These are phyloP conservation scores for Wickerhamomyces xylosicus DNA, from an alignment of 805 yeast genomes.

Conservation along the genomic window DNA sequence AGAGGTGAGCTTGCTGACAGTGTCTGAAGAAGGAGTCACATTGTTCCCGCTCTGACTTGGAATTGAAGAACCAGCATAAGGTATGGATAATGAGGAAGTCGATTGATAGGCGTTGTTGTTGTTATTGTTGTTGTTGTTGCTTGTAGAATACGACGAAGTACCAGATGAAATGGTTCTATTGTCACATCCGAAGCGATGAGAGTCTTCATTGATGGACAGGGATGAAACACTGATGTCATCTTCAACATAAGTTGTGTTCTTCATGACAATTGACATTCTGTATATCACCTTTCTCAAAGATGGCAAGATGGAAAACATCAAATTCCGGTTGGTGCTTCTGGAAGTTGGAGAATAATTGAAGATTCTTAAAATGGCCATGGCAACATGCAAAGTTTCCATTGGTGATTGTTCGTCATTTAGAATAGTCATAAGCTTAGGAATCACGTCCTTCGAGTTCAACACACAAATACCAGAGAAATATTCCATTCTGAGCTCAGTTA, in stretches of 20 bases:
- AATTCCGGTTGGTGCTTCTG: slow-evolving; percentile 14
- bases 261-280: slow-evolving; percentile 12
- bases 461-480: slow-evolving; percentile 19
- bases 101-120: too few species aligned
- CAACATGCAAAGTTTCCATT: slow-evolving; percentile 22
- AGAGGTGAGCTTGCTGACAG: slow-evolving; percentile 8
- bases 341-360: slow-evolving; percentile 22
- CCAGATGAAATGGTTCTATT: slow-evolving; percentile 11
- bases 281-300: slow-evolving; percentile 21
- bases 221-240: neutral
- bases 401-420: slow-evolving; percentile 23
- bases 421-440: slow-evolving; percentile 12
- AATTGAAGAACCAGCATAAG: slow-evolving; percentile 1
- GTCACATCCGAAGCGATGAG: slow-evolving; percentile 7
- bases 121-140: slow-evolving; percentile 1
- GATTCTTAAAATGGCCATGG: slow-evolving; percentile 26
- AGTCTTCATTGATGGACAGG: slow-evolving; percentile 12
- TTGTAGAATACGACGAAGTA: slow-evolving; percentile 4
- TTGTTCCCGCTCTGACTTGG: too few species aligned
- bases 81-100: too few species aligned
- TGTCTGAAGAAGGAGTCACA: slow-evolving; percentile 1
- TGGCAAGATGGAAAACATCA: slow-evolving; percentile 20
- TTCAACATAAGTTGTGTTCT: slow-evolving; percentile 9
- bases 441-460: slow-evolving; percentile 10
- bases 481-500: slow-evolving; percentile 20